Conservation (phyloP, 2,329 filamentous ascomycete genomes). For the Neoscytalidium dimidiatum region DNA sequence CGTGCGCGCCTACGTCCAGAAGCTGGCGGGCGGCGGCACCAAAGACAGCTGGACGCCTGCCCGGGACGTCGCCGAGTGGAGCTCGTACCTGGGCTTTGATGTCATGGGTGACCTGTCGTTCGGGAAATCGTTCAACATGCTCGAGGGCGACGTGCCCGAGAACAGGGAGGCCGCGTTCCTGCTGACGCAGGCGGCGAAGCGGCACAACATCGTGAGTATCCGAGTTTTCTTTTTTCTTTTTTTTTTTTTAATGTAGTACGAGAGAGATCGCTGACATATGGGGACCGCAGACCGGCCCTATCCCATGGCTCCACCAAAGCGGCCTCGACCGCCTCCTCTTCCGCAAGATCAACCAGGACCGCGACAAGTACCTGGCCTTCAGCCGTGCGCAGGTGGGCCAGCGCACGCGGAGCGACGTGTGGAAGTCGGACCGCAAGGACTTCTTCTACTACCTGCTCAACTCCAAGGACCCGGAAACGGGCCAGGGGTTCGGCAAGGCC, state of each 20-base stretch:
- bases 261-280: neutral
- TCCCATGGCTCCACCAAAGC: constrained; percentile 25
- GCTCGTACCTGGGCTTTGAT: constrained; percentile 46
- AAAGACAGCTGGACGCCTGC: neutral
- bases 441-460: constrained; percentile 52
- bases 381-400: constrained; percentile 25
- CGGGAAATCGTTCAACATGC: constrained; percentile 48
- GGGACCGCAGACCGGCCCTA: neutral
- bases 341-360: constrained; percentile 30
- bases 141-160: constrained; percentile 33
- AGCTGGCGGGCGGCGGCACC: constrained; percentile 27
- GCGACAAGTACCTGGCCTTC: constrained; percentile 32
- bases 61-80: neutral
- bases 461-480: constrained; percentile 49
- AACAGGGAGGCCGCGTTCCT: constrained; percentile 29
- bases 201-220: constrained; percentile 36
- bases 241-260: neutral
- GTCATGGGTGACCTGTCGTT: constrained; percentile 54
- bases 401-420: constrained; percentile 1
- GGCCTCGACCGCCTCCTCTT: constrained; percentile 33
- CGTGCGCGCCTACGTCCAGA: constrained; percentile 42
- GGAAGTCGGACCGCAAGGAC: constrained; percentile 34
- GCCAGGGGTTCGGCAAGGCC: constrained; percentile 44
- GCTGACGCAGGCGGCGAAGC: constrained; percentile 34
- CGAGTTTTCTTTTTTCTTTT: neutral